Percentiles rank a stretch among this genome's conserved stretches.
Evolutionary conservation across 345 rosid genomes (phyloP).

Genomic region (Boechera retrofracta): DNA sequence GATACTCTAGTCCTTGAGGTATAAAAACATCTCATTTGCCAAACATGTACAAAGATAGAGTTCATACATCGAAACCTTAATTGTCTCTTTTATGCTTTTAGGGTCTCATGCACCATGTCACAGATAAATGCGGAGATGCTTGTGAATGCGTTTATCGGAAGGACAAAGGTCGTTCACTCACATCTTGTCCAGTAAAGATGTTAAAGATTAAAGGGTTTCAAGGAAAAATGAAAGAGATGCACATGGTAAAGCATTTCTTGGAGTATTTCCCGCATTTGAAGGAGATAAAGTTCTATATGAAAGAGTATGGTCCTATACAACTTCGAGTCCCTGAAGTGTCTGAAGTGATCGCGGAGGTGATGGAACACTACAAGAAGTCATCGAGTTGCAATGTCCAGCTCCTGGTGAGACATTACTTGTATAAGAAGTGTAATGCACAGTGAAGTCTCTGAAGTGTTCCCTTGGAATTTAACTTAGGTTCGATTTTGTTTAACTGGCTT

Average conservation of each 20-base stretch:
- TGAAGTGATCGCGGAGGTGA: neutral
- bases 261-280: neutral
- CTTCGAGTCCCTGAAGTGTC: neutral
- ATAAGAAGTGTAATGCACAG: neutral
- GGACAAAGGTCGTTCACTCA: neutral
- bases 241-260: neutral
- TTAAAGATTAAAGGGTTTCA: neutral
- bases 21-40: neutral
- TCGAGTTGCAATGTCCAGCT: neutral
- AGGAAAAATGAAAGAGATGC: neutral
- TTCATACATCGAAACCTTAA: neutral
- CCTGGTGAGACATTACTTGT: neutral
- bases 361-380: neutral
- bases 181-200: neutral
- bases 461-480: neutral
- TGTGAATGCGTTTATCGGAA: conserved; percentile 11
- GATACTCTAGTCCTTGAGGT: neutral
- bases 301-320: neutral
- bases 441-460: neutral
- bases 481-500: too few species aligned
- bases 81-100: neutral
- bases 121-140: conserved; percentile 23
- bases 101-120: conserved; percentile 12
- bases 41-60: neutral
- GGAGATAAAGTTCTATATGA: neutral